These are phyloP conservation scores for Picea glauca DNA, from an alignment of 75 land plant genomes.

Conservation along the genomic window DNA sequence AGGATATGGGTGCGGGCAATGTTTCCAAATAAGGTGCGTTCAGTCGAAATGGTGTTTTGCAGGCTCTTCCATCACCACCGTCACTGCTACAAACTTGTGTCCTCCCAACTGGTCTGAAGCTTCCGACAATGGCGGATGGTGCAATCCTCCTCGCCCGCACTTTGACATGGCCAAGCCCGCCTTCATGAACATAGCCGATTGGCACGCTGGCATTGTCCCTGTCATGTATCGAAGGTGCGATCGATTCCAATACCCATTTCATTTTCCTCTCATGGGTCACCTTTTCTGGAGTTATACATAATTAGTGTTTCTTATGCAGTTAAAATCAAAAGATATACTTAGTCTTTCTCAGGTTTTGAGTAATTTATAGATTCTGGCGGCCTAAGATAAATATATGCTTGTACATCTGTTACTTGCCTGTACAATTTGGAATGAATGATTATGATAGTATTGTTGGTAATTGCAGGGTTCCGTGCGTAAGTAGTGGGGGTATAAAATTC, in stretches of 20 bases:
- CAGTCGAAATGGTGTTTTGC: slow-evolving; percentile 4
- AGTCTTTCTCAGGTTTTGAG: too few species aligned
- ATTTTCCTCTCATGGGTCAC: too few species aligned
- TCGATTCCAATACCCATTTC: too few species aligned
- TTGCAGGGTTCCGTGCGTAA: slow-evolving; percentile 41
- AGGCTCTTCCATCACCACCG: slow-evolving; percentile 2
- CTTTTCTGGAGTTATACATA: too few species aligned
- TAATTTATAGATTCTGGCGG: too few species aligned
- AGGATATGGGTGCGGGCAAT: slow-evolving; percentile 37
- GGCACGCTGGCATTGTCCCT: slow-evolving; percentile 62
- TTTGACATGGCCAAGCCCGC: slow-evolving; percentile 72
- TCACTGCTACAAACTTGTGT: slow-evolving; percentile 26
- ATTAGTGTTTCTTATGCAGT: too few species aligned
- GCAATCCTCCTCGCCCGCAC: slow-evolving; percentile 39
- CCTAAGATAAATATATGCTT: too few species aligned
- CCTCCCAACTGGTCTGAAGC: slow-evolving; percentile 6
- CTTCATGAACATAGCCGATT: slow-evolving; percentile 54
- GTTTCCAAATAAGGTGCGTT: slow-evolving; percentile 31
- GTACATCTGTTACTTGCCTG: too few species aligned
- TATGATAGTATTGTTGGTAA: background rate
- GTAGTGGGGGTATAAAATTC: slow-evolving; percentile 37
- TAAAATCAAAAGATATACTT: too few species aligned
- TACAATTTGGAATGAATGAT: too few species aligned
- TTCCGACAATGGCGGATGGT: slow-evolving; percentile 29
- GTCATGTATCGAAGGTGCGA: slow-evolving; percentile 35